Conservation (phyloP, 164 flowering plant species). For the Amborella trichopoda region DNA sequence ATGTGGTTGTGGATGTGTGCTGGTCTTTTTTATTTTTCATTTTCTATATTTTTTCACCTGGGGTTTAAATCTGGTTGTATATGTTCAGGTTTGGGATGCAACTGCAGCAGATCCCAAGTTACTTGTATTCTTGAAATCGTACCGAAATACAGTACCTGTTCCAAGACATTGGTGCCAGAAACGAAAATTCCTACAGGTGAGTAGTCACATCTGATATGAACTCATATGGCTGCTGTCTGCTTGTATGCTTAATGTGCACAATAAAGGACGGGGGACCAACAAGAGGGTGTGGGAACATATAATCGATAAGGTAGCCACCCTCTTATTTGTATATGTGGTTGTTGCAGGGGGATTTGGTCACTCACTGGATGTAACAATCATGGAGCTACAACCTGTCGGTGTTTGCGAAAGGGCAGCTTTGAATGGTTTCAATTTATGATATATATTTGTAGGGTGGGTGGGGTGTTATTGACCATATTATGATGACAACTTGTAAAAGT, state of each 20-base stretch:
- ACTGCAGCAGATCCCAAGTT: conserved; percentile 95
- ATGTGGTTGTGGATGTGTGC: too few relatives aligned
- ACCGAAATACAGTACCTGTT: conserved; percentile 92
- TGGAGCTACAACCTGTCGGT: conserved; percentile 82
- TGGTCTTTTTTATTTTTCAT: too few relatives aligned
- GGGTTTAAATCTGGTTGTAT: too few relatives aligned
- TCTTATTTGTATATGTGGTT: conserved; percentile 92
- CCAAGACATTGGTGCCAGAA: conserved; percentile 99
- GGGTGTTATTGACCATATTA: conserved; percentile 19
- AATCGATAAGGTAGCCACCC: conserved; percentile 45
- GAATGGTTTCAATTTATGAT: conserved; percentile 27
- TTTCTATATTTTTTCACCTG: too few relatives aligned
- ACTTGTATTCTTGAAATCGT: conserved; percentile 84
- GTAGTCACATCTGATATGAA: too few relatives aligned
- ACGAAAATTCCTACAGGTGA: conserved; percentile 91
- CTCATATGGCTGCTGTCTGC: too few relatives aligned
- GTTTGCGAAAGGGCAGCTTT: conserved; percentile 45
- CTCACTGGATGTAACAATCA: conserved; percentile 64
- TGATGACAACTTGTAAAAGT: too few relatives aligned
- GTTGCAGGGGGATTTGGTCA: conserved; percentile 77
- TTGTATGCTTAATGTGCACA: conserved; percentile 20
- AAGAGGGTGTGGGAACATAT: conserved; percentile 45
- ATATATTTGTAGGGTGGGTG: conserved; percentile 38
- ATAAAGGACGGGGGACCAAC: conserved; percentile 22
- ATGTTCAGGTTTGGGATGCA: conserved; percentile 91